Evolutionary conservation across 768 basidiomycete species (phyloP), one percentile per base, ranked within the genome.

Genomic region (Hypholoma sublateritium): DNA sequence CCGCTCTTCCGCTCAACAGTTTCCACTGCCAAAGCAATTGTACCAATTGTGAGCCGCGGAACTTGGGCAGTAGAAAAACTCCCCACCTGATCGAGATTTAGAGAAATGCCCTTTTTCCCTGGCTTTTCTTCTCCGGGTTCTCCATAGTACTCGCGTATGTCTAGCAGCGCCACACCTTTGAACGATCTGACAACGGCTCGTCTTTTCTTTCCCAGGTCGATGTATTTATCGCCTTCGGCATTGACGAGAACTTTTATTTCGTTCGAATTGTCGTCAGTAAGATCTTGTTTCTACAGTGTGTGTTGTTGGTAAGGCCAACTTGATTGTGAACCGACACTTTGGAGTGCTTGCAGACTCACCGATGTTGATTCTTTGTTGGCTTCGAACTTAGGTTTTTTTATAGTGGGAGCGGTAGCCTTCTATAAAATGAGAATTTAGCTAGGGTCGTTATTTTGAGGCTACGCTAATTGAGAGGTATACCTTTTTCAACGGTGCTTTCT

Each of bases 31-130:
- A 4, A 25, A 39, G 4, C 28, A 51, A 42, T 24, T 39, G 35
- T 59, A 6, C 55, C 42, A 5, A 16, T 25, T 19, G 4, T 37
- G 35, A 35, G n/a, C 16, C 11, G 28, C 28, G 28, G 28, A 24
- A 1, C 6, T 17, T 21, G 0, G 3, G 6, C 19, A 21, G 6
- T 35, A 16, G 13, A 25, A 25, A 37, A 25, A 16, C 13, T 19
- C 16, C 34, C 37, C 35, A 87, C 87, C 78, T 90, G 89, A 17
- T 91, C 89, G 2, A 73, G 46, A 13, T 73, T 69, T 24, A 93
- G 74, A 0, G 87, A 80, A 50, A 93, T 88, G 8, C 90, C 91
- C 63, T 92, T 93, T 70, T 91, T 93, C 0, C 89, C 89, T 0
- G 91, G 91, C 59, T 87, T 90, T 60, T 82, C 78, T 5, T 85